Base-by-base conservation (phyloP, 352 stramenopile genomes). In the Pythium apleroticum region DNA sequence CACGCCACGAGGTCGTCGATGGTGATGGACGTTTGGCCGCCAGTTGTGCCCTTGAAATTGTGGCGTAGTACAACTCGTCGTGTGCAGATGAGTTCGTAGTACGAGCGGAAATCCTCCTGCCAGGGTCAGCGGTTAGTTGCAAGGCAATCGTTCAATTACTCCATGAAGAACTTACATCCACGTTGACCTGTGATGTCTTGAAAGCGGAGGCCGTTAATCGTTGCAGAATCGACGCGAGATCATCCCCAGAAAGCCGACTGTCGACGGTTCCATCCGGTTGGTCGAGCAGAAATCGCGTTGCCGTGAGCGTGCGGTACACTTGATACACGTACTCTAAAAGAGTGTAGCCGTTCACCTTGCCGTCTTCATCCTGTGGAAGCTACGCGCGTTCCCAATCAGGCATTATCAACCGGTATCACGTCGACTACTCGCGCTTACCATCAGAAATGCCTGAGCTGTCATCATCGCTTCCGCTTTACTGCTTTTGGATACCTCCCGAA, bases 1-100 rank as follows among this genome's bases (percentile, higher is more conserved):
- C 74, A 82, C 43, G 71, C 72, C 0, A 69, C 31, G 27, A 91
- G 58, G 27, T 73, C 71, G 39, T 78, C 59, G 28, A 80, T 71
- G n/a, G 82, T 60, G 19, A 88, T 30, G 0, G 58, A 3, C 0
- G n/a, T 22, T 3, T 11, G n/a, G 43, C n/a, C 50, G 30, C 60
- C 63, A 17, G 43, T 63, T 24, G 66, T 55, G 15, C 68, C 64
- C 11, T 71, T 69, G 3, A 72, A 33, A 6, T 84, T 72, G 46
- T 89, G 76, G 17, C 72, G 81, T n/a, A 88, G 69, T 12, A 89
- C 52, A 20, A 91, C 46, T 43, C 75, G 72, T 4, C 81, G 81
- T 1, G 73, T 70, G 63, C 74, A 88, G 46, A 89, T 91, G 25
- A 89, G 66, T 27, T 84, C 52, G 52, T 86, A 91, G 63, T 88